Conservation (phyloP, 1,284 basidiomycete genomes). For the Anthracocystis setariae region DNA sequence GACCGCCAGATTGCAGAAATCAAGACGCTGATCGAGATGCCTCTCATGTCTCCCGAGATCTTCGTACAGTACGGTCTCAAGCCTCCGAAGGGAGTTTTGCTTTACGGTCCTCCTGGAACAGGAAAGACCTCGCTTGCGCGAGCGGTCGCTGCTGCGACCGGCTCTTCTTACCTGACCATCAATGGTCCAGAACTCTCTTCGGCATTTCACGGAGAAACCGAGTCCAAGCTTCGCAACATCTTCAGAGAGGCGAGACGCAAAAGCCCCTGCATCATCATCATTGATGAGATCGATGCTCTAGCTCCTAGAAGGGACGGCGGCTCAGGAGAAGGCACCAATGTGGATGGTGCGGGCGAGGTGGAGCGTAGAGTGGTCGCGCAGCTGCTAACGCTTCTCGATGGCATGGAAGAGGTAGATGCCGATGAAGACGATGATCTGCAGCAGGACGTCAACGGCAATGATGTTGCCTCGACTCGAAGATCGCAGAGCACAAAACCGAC, state of each 20-base stretch:
- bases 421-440: conserved; percentile 40
- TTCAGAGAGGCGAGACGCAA: conserved; percentile 84
- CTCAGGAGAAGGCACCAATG: conserved; percentile 76
- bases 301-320: conserved; percentile 89
- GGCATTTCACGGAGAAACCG: conserved; percentile 96
- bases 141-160: conserved; percentile 58
- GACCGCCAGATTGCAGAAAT: conserved; percentile 88
- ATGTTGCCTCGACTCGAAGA: conserved; percentile 41
- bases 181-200: conserved; percentile 95
- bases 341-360: conserved; percentile 75
- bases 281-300: conserved; percentile 96
- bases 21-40: conserved; percentile 92
- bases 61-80: conserved; percentile 81
- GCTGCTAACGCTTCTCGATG: conserved; percentile 92
- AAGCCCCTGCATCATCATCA: conserved; percentile 84
- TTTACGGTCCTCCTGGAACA: conserved; percentile 67
- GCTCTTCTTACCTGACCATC: conserved; percentile 70
- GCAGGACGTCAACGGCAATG: conserved; percentile 57
- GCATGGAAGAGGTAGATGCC: conserved; percentile 72
- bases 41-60: conserved; percentile 86
- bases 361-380: conserved; percentile 96
- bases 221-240: conserved; percentile 85
- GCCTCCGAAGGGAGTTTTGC: conserved; percentile 65
- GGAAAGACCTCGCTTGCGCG: conserved; percentile 67
- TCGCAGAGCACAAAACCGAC: background rate